Base-by-base conservation (phyloP, 768 basidiomycete genomes). In the Amanita exitialis region DNA sequence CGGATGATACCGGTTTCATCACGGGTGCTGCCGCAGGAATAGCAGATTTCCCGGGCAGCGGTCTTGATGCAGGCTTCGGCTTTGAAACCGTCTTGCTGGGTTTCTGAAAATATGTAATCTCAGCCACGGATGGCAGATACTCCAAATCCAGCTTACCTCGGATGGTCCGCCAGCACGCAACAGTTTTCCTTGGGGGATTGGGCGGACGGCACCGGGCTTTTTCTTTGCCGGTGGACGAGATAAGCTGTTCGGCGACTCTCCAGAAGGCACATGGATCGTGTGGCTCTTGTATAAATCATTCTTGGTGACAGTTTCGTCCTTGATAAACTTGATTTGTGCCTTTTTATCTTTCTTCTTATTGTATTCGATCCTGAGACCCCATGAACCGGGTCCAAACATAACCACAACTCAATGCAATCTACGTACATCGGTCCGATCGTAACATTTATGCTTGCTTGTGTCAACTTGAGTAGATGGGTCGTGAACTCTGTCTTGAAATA, bases 281-380 rank as follows among this genome's bases (percentile, higher is more conserved):
- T 94, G 90, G 57, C 90, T 94, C 78, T 98, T 99, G 70, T 99
- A 99, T 8, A 78, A 59, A 61, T 92, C 96, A 53, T 86, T 83
- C 51, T 79, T 80, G 9, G 63, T 69, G 16, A 95, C 70, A 6
- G 83, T 80, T 66, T 98, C 94, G 62, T 97, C 93, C 72, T 89
- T 95, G 59, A 84, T 65, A 55, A 90, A 86, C 64, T 86, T 86
- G 67, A 99, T 90, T 48, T 79, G 74, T 3, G 86, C 82, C 61
- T 82, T 82, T 71, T 98, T 99, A 56, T 94, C 94, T 69, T 92
- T 98, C 78, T 99, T 99, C 77, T 99, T 98, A 37, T 76, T 74
- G 64, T 97, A 98, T 51, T 89, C 81, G 53, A 97, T 69, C 6
- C 90, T 97, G 45, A 25, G 43, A 54, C 13, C 9, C 38, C 21